Percentiles rank a stretch among this genome's conserved stretches.
phyloP scores from a whole-genome alignment of 2,329 filamentous ascomycete genomes.

The Lecanicillium sp. region DNA sequence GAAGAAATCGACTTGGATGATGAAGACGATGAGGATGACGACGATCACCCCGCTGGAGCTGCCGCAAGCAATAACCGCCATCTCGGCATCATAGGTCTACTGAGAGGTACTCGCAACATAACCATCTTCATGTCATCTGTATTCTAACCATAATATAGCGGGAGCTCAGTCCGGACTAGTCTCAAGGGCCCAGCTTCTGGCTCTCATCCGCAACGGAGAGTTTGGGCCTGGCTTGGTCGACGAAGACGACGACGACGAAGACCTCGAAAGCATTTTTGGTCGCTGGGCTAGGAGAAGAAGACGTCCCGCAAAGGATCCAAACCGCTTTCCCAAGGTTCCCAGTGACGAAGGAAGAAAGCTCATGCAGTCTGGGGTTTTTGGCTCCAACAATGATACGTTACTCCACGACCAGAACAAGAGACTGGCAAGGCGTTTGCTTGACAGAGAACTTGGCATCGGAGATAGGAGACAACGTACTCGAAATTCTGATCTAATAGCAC shows the following conservation, averaged over 20 bases:
- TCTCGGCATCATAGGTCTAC: slow-evolving; percentile 22
- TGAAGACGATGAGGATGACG: slow-evolving; percentile 20
- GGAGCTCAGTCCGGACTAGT: slow-evolving; percentile 26
- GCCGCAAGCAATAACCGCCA: slow-evolving; percentile 6
- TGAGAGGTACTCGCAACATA: slow-evolving; percentile 29
- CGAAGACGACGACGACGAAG: slow-evolving; percentile 32
- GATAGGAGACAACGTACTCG: slow-evolving; percentile 51
- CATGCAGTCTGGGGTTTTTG: slow-evolving; percentile 80
- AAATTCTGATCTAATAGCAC: slow-evolving; percentile 61
- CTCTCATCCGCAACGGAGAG: slow-evolving; percentile 34
- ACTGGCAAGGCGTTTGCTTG: slow-evolving; percentile 65
- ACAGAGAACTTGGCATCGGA: slow-evolving; percentile 73
- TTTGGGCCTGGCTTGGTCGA: slow-evolving; percentile 31
- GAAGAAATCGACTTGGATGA: slow-evolving; percentile 21
- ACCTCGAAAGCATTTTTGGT: slow-evolving; percentile 22
- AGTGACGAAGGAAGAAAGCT: slow-evolving; percentile 69
- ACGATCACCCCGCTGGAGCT: slow-evolving; percentile 22
- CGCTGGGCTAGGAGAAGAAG: slow-evolving; percentile 41
- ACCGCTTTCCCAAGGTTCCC: slow-evolving; percentile 75
- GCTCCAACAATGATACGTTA: slow-evolving; percentile 53
- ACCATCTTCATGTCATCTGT: no score
- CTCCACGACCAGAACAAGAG: slow-evolving; percentile 47
- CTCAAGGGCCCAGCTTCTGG: slow-evolving; percentile 33
- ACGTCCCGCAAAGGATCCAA: slow-evolving; percentile 38
- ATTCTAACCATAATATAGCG: slow-evolving; percentile 16